Evolutionary conservation across 495 filamentous ascomycete species (phyloP), one percentile per base, ranked within the genome.

Genomic region (Endocarpon pusillum): DNA sequence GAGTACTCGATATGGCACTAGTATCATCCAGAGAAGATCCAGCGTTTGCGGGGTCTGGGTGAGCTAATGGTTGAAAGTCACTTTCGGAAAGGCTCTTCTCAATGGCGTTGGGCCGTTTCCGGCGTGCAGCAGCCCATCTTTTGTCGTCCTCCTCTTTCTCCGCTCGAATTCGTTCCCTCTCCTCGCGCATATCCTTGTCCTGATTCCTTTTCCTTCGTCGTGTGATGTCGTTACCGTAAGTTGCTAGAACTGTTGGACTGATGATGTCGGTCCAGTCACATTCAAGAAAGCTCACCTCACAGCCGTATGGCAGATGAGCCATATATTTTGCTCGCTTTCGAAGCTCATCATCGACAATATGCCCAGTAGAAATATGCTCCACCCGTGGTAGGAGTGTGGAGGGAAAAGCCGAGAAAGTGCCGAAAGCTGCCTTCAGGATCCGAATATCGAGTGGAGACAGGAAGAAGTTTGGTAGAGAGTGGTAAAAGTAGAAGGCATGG

Each of bases 191-290:
- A 32, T 89, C 84, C 53, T 94, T 96, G 37, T 96, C 91, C 20
- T 64, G 59, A 47, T 94, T 89, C 26, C 67, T 61, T 46, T 78
- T 84, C 21, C 84, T 64, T 21, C 89, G 63, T 29, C 74, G 69
- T 40, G 85, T 80, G 25, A 85, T 81, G 44, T 94, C 85, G 1
- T 59, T 48, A 14, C 62, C 60, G 56, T 94, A 97, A 2, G 61
- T 58, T 12, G 69, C 70, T 11, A 97, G 58, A 7, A 87, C 63
- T 30, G 86, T 81, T 2, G 73, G 64, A 4, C 68, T 57, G 12
- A 97, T 82, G 11, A 85, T 71, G 42, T 93, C 89, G 1, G 83
- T 83, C 89, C 89, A 97, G 50, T 97, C 84, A 44, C 89, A 97
- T 53, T 96, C 89, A 0, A 97, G 58, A 45, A 96, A 96, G 42